Conservation (phyloP, 106 monocot species). For the Dendrobium catenatum region DNA sequence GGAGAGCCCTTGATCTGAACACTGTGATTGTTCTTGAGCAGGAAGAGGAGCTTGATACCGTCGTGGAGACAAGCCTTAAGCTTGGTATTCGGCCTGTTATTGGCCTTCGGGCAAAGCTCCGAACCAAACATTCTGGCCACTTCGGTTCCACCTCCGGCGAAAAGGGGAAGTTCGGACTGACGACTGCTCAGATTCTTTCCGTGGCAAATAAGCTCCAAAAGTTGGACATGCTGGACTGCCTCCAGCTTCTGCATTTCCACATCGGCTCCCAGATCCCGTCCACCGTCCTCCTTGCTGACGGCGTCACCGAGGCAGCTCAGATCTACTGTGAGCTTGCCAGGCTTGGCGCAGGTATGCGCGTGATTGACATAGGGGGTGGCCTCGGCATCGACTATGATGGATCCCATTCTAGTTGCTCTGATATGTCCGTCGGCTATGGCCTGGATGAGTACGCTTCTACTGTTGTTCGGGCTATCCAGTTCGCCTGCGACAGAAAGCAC, state of each 20-base stretch:
- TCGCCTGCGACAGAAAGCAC: constrained; percentile 39
- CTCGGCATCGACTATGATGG: constrained; percentile 79
- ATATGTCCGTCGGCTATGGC: constrained; percentile 57
- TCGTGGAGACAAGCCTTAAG: constrained; percentile 32
- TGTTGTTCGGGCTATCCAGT: constrained; percentile 39
- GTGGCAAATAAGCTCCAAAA: constrained; percentile 41
- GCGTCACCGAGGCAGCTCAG: constrained; percentile 64
- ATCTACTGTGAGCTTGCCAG: constrained; percentile 67
- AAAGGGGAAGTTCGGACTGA: constrained; percentile 83
- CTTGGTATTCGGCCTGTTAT: constrained; percentile 61
- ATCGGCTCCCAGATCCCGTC: constrained; percentile 80
- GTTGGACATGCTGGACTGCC: constrained; percentile 66
- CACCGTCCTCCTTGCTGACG: constrained; percentile 43
- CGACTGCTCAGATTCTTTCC: constrained; percentile 47
- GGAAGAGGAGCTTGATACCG: constrained; percentile 68
- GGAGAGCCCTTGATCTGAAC: constrained; percentile 56
- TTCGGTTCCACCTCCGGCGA: constrained; percentile 81
- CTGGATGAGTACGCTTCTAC: constrained; percentile 56
- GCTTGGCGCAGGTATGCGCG: constrained; percentile 57
- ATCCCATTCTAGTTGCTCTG: constrained; percentile 41
- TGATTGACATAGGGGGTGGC: constrained; percentile 74
- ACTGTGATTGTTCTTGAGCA: constrained; percentile 78
- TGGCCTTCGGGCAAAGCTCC: constrained; percentile 68
- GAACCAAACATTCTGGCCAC: constrained; percentile 72
- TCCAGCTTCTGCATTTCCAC: constrained; percentile 79